Conservation (phyloP, 2,329 filamentous ascomycete species). For the Hypoxylon rubiginosum region DNA sequence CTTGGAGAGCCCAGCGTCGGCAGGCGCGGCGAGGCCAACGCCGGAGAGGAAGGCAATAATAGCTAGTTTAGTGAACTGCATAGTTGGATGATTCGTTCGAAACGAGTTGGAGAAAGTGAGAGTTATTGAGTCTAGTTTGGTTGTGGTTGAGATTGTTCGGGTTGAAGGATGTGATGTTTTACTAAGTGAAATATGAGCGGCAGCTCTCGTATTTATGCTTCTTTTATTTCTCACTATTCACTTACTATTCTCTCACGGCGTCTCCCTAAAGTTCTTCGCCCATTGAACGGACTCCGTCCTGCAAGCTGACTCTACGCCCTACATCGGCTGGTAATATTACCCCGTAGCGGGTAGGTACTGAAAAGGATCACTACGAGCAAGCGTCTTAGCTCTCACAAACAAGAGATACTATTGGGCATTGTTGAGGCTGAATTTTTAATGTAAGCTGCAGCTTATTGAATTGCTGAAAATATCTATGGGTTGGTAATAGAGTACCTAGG, state of each 20-base stretch:
- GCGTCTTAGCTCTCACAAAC: too few species aligned
- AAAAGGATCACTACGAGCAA: too few species aligned
- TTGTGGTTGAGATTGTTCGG: background rate
- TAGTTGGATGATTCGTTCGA: background rate
- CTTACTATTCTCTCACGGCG: background rate
- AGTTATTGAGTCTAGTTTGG: background rate
- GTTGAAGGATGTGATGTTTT: constrained; percentile 2
- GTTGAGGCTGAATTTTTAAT: too few species aligned
- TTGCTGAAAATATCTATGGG: too few species aligned
- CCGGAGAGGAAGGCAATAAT: constrained; percentile 12
- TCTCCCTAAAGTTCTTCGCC: background rate
- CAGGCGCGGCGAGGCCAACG: constrained; percentile 16
- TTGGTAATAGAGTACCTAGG: too few species aligned
- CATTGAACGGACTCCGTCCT: background rate
- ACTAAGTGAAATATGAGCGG: background rate
- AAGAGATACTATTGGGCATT: too few species aligned
- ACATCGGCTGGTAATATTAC: too few species aligned
- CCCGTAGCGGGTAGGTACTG: too few species aligned
- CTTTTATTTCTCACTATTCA: background rate
- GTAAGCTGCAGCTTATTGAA: constrained; percentile 1
- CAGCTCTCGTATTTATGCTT: constrained; percentile 12
- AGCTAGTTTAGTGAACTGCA: constrained; percentile 21
- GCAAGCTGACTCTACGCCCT: too few species aligned
- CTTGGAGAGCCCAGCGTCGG: constrained; percentile 5
- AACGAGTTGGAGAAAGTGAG: background rate